Evolutionary conservation across 2,329 filamentous ascomycete species (phyloP), one percentile per base, ranked within the genome.

Genomic region (Pestalotiopsis sp.): DNA sequence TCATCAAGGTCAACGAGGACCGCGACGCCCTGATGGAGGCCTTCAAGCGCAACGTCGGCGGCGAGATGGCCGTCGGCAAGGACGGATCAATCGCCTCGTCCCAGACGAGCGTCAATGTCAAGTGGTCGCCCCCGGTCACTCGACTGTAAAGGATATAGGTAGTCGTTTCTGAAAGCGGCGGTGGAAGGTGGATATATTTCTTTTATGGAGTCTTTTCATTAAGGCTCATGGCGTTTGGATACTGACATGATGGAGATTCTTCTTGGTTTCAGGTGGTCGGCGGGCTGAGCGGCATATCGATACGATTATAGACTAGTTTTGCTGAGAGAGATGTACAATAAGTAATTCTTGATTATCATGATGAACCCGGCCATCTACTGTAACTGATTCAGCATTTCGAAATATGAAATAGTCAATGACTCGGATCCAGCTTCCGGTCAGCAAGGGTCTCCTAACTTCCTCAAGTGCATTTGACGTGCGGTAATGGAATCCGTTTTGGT

Each of bases 1-100:
- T 65, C 20, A 65, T 65, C 39, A 56, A 65, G 62, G 62, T 56
- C 20, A 65, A 65, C 20, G 59, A 62, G 4, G 59, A 62, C 20
- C 59, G 59, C 12, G 59, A 27, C 36, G 59, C 59, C 13, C 12
- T 62, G 14, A 13, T 62, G 4, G 27, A 27, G 14, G 27, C 27
- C 2, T 11, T 36, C 2, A 62, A 36, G 59, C 27, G 36, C 27
- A 62, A 62, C 13, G 59, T 39, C 11, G 59, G 59, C 17, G 59
- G 59, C 36, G 59, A 62, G 20, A 27, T 62, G 25, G 59, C 27
- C 1, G 17, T 38, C 45, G 17, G 17, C 5, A 52, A 52, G 45
- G n/a, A 52, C 45, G 45, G 45, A 6, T 52, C 45, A 2, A n/a
- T 52, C 2, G 45, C 45, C 11, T 52, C 45, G 45, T 52, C 45